A percentile compares a stretch with the other conserved stretches of the same genome.
These are phyloP conservation scores for Trichosporon sp. DNA, from an alignment of 1,284 basidiomycete species.

Conservation along the genomic window DNA sequence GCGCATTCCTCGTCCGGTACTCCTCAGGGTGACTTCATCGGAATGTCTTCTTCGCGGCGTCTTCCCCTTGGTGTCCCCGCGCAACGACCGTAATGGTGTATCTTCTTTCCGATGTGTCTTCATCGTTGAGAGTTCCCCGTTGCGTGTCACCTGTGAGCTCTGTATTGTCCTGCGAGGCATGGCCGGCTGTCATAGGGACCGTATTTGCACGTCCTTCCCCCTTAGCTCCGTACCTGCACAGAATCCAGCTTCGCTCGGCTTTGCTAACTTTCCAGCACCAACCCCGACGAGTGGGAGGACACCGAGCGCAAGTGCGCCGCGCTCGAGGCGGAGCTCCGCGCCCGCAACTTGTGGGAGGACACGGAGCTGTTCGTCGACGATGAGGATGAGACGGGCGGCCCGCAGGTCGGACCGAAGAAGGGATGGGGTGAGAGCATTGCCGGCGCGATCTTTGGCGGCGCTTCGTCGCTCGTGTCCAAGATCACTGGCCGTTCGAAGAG, in stretches of 20 bases:
- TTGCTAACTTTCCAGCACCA: constrained; percentile 20
- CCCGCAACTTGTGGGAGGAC: constrained; percentile 39
- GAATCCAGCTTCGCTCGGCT: background rate
- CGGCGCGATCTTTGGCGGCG: constrained; percentile 8
- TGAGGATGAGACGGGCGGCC: constrained; percentile 38
- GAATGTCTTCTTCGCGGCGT: no score
- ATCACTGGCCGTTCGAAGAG: constrained; percentile 3
- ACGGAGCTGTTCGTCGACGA: constrained; percentile 43
- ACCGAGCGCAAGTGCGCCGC: constrained; percentile 29
- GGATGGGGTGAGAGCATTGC: constrained; percentile 44
- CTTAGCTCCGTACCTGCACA: no score
- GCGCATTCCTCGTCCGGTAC: no score
- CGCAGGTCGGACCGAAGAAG: constrained; percentile 18
- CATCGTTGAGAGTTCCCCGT: no score
- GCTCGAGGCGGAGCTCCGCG: constrained; percentile 37
- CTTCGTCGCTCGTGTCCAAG: constrained; percentile 2
- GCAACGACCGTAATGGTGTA: no score
- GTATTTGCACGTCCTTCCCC: no score
- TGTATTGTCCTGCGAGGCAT: background rate
- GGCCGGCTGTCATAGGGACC: no score
- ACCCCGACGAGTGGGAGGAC: constrained; percentile 40
- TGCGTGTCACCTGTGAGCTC: background rate
- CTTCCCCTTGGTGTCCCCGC: no score
- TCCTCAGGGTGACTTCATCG: no score
- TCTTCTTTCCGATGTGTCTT: background rate